Evolutionary conservation across 352 stramenopile genomes (phyloP).

Genomic region (Nothophytophthora sp.): DNA sequence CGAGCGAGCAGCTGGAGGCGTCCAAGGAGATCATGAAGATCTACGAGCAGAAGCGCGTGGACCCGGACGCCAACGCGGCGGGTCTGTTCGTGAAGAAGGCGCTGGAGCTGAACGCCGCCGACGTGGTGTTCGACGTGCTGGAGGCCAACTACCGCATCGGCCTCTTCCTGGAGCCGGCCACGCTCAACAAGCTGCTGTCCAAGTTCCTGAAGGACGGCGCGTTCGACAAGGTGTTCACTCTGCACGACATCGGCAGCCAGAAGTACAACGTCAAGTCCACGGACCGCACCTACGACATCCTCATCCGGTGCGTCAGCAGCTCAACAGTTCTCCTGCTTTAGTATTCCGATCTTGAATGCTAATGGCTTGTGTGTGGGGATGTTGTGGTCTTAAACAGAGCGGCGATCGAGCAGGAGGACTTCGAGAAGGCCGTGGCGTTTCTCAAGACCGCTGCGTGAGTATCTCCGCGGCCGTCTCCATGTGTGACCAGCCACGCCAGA

Average conservation of each 20-base stretch:
- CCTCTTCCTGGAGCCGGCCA: conserved; percentile 77
- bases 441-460: conserved; percentile 81
- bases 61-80: conserved; percentile 74
- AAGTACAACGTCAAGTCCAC: conserved; percentile 87
- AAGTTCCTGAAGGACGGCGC: conserved; percentile 84
- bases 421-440: conserved; percentile 67
- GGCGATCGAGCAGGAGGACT: conserved; percentile 73
- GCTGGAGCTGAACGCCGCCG: conserved; percentile 71
- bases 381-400: conserved; percentile 25
- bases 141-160: conserved; percentile 84
- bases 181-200: conserved; percentile 82
- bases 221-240: conserved; percentile 76
- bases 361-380: neutral
- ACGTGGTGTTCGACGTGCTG: conserved; percentile 79
- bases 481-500: no score
- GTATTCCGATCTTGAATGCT: neutral
- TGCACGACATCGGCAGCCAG: conserved; percentile 73
- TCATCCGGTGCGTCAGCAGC: conserved; percentile 51
- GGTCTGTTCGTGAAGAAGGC: conserved; percentile 85
- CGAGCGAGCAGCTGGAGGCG: conserved; percentile 74
- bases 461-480: neutral
- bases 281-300: conserved; percentile 83
- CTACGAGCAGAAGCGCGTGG: conserved; percentile 85
- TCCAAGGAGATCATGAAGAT: conserved; percentile 89
- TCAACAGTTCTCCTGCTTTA: neutral